A percentile compares a stretch with the other conserved stretches of the same genome.
Conservation (phyloP, 2,329 filamentous ascomycete species). For the Monosporascus sp. region DNA sequence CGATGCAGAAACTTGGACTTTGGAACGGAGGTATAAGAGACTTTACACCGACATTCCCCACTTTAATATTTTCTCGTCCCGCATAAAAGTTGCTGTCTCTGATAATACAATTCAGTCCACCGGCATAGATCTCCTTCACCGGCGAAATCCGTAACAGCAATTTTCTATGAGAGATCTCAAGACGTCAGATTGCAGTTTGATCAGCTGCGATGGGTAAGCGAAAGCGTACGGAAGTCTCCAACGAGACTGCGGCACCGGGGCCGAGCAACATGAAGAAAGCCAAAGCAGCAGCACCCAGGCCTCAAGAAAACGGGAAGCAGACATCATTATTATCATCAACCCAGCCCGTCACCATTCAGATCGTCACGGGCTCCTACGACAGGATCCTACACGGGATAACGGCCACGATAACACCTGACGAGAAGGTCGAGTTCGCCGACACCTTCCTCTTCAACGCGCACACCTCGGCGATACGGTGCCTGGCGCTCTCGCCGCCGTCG, state of each 20-base stretch:
- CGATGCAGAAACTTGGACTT: too few species aligned
- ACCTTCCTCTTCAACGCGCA: constrained; percentile 96
- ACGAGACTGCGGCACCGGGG: constrained; percentile 3
- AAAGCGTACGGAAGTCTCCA: constrained; percentile 37
- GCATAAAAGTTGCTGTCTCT: too few species aligned
- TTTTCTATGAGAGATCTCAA: too few species aligned
- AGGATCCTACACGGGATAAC: constrained; percentile 85
- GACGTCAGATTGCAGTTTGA: background rate
- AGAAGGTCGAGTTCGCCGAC: constrained; percentile 68
- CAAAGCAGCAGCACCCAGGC: constrained; percentile 18
- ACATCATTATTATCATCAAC: constrained; percentile 8
- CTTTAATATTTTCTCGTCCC: too few species aligned
- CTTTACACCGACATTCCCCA: too few species aligned
- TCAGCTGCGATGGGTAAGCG: constrained; percentile 39
- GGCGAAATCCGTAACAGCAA: too few species aligned
- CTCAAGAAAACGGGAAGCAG: background rate
- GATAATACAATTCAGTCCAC: too few species aligned
- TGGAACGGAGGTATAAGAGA: too few species aligned
- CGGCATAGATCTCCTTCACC: too few species aligned
- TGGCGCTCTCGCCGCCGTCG: constrained; percentile 77
- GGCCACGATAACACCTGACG: constrained; percentile 55
- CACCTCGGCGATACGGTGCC: constrained; percentile 79
- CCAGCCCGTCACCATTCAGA: constrained; percentile 63
- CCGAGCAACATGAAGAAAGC: constrained; percentile 16
- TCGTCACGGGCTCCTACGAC: constrained; percentile 92